Evolutionary conservation across 2,329 filamentous ascomycete genomes (phyloP).

Genomic region (Fusarium tjaetaba): DNA sequence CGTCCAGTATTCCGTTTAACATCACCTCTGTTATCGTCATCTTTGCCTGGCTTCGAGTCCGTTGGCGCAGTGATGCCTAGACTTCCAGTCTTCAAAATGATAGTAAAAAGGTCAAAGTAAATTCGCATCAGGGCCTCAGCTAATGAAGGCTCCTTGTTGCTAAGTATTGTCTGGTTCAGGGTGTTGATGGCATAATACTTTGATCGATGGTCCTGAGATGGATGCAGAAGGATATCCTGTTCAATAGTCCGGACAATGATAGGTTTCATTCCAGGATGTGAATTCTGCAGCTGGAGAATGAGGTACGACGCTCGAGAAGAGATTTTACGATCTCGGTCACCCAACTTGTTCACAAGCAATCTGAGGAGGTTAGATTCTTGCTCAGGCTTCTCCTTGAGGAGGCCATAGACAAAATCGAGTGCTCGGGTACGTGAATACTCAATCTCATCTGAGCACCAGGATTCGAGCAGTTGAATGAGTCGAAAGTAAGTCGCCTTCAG

Average conservation of each 20-base stretch:
- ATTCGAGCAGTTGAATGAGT: slow-evolving; percentile 88
- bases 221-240: slow-evolving; percentile 85
- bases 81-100: slow-evolving; percentile 73
- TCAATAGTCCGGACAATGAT: slow-evolving; percentile 88
- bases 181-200: slow-evolving; percentile 98
- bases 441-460: slow-evolving; percentile 94
- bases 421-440: slow-evolving; percentile 90
- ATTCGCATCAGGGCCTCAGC: slow-evolving; percentile 86
- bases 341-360: slow-evolving; percentile 94
- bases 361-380: slow-evolving; percentile 94
- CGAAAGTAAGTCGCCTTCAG: slow-evolving; percentile 94
- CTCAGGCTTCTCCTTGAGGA: slow-evolving; percentile 95
- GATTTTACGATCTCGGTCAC: slow-evolving; percentile 95
- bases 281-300: slow-evolving; percentile 87
- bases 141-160: slow-evolving; percentile 81
- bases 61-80: slow-evolving; percentile 54
- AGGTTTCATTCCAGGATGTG: slow-evolving; percentile 92
- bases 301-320: slow-evolving; percentile 93
- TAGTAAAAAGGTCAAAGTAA: slow-evolving; percentile 90
- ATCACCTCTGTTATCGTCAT: slow-evolving; percentile 38
- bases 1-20: slow-evolving; percentile 14
- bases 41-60: slow-evolving; percentile 54
- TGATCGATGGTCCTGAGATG: slow-evolving; percentile 86
- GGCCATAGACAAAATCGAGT: slow-evolving; percentile 89
- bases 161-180: slow-evolving; percentile 94